Evolutionary conservation across 108 stramenopile species (phyloP), one percentile per base, ranked within the genome.

Genomic region (Skeletonema costatum): DNA sequence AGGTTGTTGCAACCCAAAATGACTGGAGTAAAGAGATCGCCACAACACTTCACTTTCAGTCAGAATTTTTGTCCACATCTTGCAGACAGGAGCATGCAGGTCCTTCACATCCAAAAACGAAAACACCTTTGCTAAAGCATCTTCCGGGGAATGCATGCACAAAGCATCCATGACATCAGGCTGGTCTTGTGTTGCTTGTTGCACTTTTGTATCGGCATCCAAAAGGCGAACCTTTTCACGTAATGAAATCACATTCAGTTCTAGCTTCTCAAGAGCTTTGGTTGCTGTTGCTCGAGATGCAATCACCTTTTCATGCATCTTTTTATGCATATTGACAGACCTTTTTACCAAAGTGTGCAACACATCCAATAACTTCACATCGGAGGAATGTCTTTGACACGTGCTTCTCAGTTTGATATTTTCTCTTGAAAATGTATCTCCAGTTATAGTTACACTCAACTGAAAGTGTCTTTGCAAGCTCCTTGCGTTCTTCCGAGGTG

Each of bases 91-190:
- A n/a, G 35, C 30, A 41, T 74, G 25, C 13, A 83, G 16, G 64
- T 83, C 82, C 1, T 58, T 53, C 33, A 48, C 50, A 64, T 83
- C 76, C 44, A 83, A 76, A 29, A 73, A 83, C 10, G 82, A 41
- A 44, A 83, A 83, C 3, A 83, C 50, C 7, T 29, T 25, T 0
- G 25, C 25, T 25, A 56, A 11, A 56, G 53, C 21, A 77, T 58
- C 46, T 68, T 36, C 66, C 62, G 64, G 36, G 73, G 44, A 6
- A 77, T 36, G 21, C 61, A 38, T 60, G 61, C 56, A 60, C 63
- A 67, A 35, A 51, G 58, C 32, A 13, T 70, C 8, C 32, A 36
- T 19, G 33, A 16, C 19, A 7, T 13, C 32, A 32, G 17, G 36
- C 14, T 25, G 25, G 1, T 64, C 19, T 32, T 71, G 60, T 25